Evolutionary conservation across 768 basidiomycete species (phyloP).

Genomic region (Leccinum longicurvipes): DNA sequence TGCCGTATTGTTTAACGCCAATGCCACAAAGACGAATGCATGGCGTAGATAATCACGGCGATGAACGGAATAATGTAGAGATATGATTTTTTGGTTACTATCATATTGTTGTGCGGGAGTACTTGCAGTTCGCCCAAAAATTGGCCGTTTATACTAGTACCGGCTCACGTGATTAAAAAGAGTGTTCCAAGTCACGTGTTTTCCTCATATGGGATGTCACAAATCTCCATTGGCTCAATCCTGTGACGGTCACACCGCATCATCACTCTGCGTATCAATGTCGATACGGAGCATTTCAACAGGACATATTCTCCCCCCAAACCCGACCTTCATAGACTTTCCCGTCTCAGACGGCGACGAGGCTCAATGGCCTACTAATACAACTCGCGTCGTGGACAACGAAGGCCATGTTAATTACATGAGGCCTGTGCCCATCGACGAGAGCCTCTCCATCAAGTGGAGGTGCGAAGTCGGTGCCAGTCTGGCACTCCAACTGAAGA

Average conservation of each 20-base stretch:
- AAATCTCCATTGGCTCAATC: not conserved
- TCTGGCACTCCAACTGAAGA: slow-evolving; percentile 42
- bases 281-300: slow-evolving; percentile 15
- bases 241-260: not conserved
- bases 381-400: slow-evolving; percentile 46
- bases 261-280: slow-evolving; percentile 17
- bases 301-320: slow-evolving; percentile 40
- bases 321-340: slow-evolving; percentile 59
- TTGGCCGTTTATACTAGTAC: not conserved
- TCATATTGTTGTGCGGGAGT: no score
- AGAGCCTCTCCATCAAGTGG: slow-evolving; percentile 57
- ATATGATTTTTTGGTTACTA: not conserved
- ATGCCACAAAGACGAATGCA: slow-evolving; percentile 42
- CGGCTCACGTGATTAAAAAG: no score
- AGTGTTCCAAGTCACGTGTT: not conserved
- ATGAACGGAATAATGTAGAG: not conserved
- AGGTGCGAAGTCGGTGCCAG: slow-evolving; percentile 40
- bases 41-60: slow-evolving; percentile 67
- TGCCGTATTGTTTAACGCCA: slow-evolving; percentile 71
- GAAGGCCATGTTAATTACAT: slow-evolving; percentile 74
- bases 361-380: slow-evolving; percentile 55
- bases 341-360: slow-evolving; percentile 57
- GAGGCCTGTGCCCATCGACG: slow-evolving; percentile 50
- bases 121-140: no score
- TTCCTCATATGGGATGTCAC: not conserved